These are phyloP conservation scores for Xerocomus amazonicus DNA, from an alignment of 1,284 basidiomycete genomes.

Conservation along the genomic window DNA sequence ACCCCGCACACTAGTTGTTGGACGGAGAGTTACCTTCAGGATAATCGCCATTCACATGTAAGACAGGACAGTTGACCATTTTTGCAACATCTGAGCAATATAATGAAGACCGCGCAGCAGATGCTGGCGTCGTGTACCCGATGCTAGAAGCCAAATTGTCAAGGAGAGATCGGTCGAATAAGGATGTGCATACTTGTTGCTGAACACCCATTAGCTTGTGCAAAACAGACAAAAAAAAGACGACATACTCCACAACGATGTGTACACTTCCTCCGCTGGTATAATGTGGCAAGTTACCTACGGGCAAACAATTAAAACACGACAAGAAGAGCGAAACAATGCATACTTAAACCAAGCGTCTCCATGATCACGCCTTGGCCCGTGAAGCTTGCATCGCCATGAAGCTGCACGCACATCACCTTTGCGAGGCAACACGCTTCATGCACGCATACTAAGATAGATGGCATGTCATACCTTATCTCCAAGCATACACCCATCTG, in stretches of 20 bases:
- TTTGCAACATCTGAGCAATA: slow-evolving; percentile 91
- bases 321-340: not conserved
- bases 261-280: slow-evolving; percentile 87
- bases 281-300: slow-evolving; percentile 83
- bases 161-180: not conserved
- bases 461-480: slow-evolving; percentile 44
- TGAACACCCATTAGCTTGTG: slow-evolving; percentile 22
- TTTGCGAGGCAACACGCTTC: slow-evolving; percentile 3
- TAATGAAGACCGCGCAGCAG: slow-evolving; percentile 75
- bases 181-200: slow-evolving; percentile 46
- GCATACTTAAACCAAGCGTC: slow-evolving; percentile 72
- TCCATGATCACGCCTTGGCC: slow-evolving; percentile 93
- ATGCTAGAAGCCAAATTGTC: slow-evolving; percentile 48
- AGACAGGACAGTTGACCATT: slow-evolving; percentile 82
- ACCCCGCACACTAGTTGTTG: too few species aligned
- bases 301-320: slow-evolving; percentile 6
- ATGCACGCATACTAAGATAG: not conserved
- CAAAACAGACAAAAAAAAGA: slow-evolving; percentile 50
- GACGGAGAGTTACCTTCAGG: slow-evolving; percentile 63
- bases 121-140: slow-evolving; percentile 86
- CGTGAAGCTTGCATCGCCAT: slow-evolving; percentile 87
- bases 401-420: slow-evolving; percentile 85
- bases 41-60: slow-evolving; percentile 91
- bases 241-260: slow-evolving; percentile 83
- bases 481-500: slow-evolving; percentile 72